Percentiles rank a stretch among this genome's conserved stretches.
phyloP scores from a whole-genome alignment of 345 rosid genomes.

The Populus ilicifolia region DNA sequence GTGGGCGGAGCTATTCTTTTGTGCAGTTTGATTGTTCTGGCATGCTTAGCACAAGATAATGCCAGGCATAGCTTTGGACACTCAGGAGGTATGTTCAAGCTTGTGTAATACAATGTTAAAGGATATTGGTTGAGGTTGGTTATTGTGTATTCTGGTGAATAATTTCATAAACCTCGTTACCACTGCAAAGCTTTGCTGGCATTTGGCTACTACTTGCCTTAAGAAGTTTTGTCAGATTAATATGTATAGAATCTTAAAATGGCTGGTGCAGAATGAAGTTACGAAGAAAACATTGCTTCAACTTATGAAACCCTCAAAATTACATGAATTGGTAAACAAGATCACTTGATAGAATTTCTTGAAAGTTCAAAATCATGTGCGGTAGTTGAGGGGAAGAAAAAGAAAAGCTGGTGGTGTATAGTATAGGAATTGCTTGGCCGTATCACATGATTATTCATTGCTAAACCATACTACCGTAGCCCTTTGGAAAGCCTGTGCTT shows the following conservation, averaged over 20 bases:
- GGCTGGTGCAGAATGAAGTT: neutral
- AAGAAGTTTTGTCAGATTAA: neutral
- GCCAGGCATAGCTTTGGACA: conserved; percentile 64
- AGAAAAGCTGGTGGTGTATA: no score
- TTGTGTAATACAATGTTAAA: neutral
- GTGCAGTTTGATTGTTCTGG: conserved; percentile 56
- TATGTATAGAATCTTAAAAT: neutral
- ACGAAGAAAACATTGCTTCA: neutral
- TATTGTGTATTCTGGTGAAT: neutral
- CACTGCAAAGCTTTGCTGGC: neutral
- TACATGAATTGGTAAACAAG: neutral
- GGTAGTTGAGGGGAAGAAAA: neutral
- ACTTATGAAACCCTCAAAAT: neutral
- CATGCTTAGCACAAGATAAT: conserved; percentile 55
- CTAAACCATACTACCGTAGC: neutral
- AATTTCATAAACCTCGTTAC: neutral
- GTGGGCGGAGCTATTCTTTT: conserved; percentile 49
- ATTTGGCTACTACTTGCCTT: neutral
- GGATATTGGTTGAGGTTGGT: neutral
- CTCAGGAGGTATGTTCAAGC: conserved; percentile 46
- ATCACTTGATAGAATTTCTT: neutral
- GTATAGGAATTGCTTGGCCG: neutral
- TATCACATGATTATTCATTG: no score
- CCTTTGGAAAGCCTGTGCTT: neutral
- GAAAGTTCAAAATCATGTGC: neutral